phyloP scores from a whole-genome alignment of 148 eudicot species.

The Arbutus unedo region DNA sequence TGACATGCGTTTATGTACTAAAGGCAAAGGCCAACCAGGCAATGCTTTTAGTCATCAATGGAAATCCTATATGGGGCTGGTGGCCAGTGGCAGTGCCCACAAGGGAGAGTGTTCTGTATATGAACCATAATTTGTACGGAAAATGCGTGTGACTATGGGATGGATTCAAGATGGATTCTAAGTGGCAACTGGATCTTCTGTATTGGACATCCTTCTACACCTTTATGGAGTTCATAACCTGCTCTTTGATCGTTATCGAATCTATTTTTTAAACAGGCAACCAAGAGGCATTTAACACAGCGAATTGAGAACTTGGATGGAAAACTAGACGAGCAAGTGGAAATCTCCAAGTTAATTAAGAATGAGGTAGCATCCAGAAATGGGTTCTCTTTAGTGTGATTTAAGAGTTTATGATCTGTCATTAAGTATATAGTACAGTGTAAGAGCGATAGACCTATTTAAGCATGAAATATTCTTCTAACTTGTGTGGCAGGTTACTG shows the following conservation, averaged over 20 bases:
- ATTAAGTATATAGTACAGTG: background rate
- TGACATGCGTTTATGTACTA: background rate
- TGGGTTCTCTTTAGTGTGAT: background rate
- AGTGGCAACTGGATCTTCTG: background rate
- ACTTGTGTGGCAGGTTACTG: constrained; percentile 59
- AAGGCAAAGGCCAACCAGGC: background rate
- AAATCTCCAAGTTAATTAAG: constrained; percentile 56
- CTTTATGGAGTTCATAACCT: background rate
- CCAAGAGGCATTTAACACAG: constrained; percentile 79
- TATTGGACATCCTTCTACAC: background rate
- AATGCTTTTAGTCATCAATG: background rate
- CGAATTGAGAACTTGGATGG: constrained; percentile 78
- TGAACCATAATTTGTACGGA: background rate
- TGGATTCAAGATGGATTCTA: background rate
- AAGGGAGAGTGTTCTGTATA: background rate
- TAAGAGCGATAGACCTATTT: background rate
- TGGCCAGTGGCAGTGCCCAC: background rate
- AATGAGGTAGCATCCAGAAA: constrained; percentile 43
- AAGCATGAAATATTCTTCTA: constrained; percentile 6
- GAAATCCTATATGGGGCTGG: background rate
- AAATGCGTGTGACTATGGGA: background rate
- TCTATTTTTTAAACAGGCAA: constrained; percentile 45
- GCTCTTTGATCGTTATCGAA: background rate
- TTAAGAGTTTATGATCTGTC: background rate
- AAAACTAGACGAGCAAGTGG: constrained; percentile 76